A percentile compares a stretch with the other conserved stretches of the same genome.
These are phyloP conservation scores for Medicago arabica DNA, from an alignment of 306 rosid species.

Conservation along the genomic window DNA sequence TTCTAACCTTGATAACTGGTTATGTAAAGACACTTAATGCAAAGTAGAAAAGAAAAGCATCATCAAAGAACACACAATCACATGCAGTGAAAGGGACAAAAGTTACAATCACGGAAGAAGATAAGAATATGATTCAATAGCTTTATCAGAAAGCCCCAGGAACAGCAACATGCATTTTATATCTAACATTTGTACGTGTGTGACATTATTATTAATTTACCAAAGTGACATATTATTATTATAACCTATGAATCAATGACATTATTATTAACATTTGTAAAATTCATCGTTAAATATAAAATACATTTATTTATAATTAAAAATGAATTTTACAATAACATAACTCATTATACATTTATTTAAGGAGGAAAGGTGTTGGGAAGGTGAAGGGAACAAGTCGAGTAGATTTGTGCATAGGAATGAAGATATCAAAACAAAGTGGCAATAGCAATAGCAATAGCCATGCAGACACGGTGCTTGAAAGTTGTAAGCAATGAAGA, in stretches of 20 bases:
- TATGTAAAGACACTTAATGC: conserved; percentile 12
- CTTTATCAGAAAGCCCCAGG: conserved; percentile 29
- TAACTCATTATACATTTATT: too few relatives aligned
- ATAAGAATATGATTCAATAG: conserved; percentile 41
- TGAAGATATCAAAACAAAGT: conserved; percentile 17
- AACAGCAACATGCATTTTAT: conserved; percentile 29
- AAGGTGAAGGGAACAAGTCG: conserved; percentile 19
- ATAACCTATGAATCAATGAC: neutral
- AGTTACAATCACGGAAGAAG: conserved; percentile 30
- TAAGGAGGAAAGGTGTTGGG: conserved; percentile 26
- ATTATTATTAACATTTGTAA: too few relatives aligned
- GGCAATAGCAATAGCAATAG: too few relatives aligned
- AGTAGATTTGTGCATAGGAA: conserved; percentile 1
- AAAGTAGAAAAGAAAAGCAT: conserved; percentile 22
- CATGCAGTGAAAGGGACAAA: conserved; percentile 46
- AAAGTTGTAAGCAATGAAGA: neutral
- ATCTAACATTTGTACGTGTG: neutral
- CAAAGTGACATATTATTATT: neutral
- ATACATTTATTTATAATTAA: too few relatives aligned
- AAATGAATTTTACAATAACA: too few relatives aligned
- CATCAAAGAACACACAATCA: conserved; percentile 20
- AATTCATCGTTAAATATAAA: too few relatives aligned
- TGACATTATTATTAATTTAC: neutral
- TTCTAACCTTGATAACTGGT: conserved; percentile 5
- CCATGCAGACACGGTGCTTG: too few relatives aligned